Evolutionary conservation across 1,284 basidiomycete species (phyloP).

Genomic region (Malassezia brasiliensis): DNA sequence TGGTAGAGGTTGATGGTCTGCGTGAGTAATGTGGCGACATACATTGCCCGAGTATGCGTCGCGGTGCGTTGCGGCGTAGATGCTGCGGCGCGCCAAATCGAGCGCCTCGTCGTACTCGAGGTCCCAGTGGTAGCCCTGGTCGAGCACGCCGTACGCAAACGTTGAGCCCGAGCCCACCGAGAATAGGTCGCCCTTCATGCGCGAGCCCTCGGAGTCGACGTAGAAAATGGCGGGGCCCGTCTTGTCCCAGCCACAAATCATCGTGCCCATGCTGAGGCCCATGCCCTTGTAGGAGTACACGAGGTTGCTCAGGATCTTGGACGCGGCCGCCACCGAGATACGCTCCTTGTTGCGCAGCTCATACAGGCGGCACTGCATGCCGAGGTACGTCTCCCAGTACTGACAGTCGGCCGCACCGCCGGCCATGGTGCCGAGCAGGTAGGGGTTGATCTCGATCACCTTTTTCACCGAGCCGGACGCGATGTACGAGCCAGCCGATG

Average conservation of each 20-base stretch:
- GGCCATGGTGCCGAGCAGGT: conserved; percentile 95
- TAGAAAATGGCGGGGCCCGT: conserved; percentile 97
- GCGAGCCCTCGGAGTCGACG: conserved; percentile 92
- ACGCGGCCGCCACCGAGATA: conserved; percentile 95
- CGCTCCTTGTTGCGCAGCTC: conserved; percentile 94
- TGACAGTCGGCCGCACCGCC: conserved; percentile 66
- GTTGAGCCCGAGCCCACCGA: conserved; percentile 97
- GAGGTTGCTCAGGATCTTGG: conserved; percentile 92
- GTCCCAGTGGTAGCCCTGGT: conserved; percentile 92
- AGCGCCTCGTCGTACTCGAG: conserved; percentile 85
- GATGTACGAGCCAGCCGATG: conserved; percentile 91
- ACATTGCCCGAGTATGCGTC: conserved; percentile 83
- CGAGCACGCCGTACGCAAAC: conserved; percentile 94
- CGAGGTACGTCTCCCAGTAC: conserved; percentile 68
- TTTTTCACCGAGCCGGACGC: conserved; percentile 55
- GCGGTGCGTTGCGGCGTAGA: conserved; percentile 85
- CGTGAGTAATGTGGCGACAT: conserved; percentile 10
- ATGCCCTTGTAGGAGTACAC: conserved; percentile 98
- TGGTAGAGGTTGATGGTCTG: conserved; percentile 84
- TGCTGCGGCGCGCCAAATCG: conserved; percentile 84
- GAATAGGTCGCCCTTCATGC: conserved; percentile 91
- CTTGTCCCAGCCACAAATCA: conserved; percentile 99
- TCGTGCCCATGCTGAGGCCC: conserved; percentile 98
- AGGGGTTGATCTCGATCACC: conserved; percentile 99
- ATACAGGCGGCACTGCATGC: conserved; percentile 91